Conservation (phyloP, 352 stramenopile genomes). For the Phytophthora tubulina region DNA sequence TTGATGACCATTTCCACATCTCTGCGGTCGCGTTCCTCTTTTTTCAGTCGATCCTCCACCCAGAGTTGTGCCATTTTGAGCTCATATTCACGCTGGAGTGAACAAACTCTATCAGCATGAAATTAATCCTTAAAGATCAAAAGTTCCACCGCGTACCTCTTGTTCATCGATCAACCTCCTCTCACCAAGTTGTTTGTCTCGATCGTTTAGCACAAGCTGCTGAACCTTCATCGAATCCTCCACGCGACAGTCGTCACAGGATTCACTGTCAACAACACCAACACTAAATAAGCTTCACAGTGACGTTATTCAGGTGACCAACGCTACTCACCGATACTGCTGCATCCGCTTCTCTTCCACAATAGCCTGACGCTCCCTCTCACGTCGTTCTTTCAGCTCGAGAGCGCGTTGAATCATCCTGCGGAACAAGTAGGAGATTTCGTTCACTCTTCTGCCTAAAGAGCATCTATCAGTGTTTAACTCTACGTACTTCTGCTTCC, state of each 20-base stretch:
- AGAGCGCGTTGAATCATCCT: conserved; percentile 83
- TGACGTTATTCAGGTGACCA: not conserved
- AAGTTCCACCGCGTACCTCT: conserved; percentile 41
- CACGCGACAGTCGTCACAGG: conserved; percentile 68
- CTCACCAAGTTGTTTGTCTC: conserved; percentile 71
- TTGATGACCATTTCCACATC: conserved; percentile 59
- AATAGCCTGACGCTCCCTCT: conserved; percentile 63
- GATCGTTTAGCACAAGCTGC: conserved; percentile 65
- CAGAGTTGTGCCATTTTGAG: conserved; percentile 74
- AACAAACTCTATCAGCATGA: conserved; percentile 11
- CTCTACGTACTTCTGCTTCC: conserved; percentile 72
- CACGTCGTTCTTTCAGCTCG: conserved; percentile 74
- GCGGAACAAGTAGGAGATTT: not conserved
- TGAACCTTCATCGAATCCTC: conserved; percentile 76
- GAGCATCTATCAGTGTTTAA: not conserved
- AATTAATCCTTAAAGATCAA: not conserved
- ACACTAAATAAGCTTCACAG: not conserved
- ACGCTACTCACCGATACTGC: conserved; percentile 65
- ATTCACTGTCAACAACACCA: conserved; percentile 49
- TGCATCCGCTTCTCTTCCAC: conserved; percentile 83
- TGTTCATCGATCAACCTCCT: conserved; percentile 52
- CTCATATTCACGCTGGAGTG: conserved; percentile 51
- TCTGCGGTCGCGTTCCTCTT: conserved; percentile 70
- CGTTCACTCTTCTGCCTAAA: not conserved
- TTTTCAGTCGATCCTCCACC: conserved; percentile 77